A percentile compares a stretch with the other conserved stretches of the same genome.
phyloP scores from a whole-genome alignment of 495 filamentous ascomycete genomes.

The Aspergillus sclerotioniger region DNA sequence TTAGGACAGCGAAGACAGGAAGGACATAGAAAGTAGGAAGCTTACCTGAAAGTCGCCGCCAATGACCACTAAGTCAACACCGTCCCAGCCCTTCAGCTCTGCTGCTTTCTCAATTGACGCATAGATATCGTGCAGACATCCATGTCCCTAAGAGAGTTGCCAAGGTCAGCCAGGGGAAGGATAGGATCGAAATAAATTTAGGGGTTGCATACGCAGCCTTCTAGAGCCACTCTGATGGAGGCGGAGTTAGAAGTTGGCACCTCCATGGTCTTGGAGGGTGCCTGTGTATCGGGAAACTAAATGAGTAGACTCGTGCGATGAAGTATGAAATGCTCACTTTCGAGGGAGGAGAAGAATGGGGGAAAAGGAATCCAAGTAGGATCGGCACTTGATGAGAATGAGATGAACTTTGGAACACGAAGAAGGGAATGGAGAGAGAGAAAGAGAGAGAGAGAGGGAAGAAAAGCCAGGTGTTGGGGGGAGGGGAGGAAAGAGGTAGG shows the following conservation, averaged over 20 bases:
- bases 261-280: conserved; percentile 13
- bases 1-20: conserved; percentile 3
- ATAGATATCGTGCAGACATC: conserved; percentile 87
- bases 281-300: neutral
- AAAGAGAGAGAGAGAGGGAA: conserved; percentile 2
- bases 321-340: neutral
- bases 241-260: conserved; percentile 4
- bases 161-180: conserved; percentile 16
- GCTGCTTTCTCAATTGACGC: conserved; percentile 63
- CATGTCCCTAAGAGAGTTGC: conserved; percentile 67
- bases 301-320: neutral
- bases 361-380: neutral
- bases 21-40: conserved; percentile 1
- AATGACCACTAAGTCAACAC: conserved; percentile 81
- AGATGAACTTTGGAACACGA: neutral
- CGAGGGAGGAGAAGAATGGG: neutral
- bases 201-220: conserved; percentile 71
- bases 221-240: conserved; percentile 57
- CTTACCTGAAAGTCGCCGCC: conserved; percentile 85
- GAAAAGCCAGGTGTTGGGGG: neutral
- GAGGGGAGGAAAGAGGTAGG: conserved; percentile 3
- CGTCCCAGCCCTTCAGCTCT: conserved; percentile 66
- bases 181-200: neutral
- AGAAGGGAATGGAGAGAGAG: too few relatives aligned
- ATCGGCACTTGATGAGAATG: neutral